A percentile compares a stretch with the other conserved stretches of the same genome.
Evolutionary conservation across 345 rosid genomes (phyloP).

Genomic region (Diplotaxis tenuifolia): DNA sequence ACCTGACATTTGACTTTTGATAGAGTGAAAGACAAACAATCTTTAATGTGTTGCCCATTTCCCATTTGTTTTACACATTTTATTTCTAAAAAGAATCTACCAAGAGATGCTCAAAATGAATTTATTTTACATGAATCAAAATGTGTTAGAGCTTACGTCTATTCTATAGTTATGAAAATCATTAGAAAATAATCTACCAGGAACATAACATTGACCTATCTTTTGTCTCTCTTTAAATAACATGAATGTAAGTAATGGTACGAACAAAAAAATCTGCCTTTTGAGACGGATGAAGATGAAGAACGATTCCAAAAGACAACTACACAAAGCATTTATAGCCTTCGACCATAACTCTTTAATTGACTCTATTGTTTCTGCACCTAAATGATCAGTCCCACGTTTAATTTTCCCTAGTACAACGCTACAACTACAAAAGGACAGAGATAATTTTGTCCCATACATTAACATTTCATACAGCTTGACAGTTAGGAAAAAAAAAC

Average conservation of each 20-base stretch:
- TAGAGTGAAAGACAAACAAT: background rate
- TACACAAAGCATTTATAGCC: conserved; percentile 25
- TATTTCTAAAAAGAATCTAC: background rate
- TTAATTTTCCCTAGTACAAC: conserved; percentile 3
- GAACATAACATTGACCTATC: conserved; percentile 10
- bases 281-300: background rate
- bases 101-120: background rate
- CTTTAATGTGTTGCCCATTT: background rate
- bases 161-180: background rate
- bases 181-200: background rate
- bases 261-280: background rate
- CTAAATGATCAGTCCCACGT: conserved; percentile 27
- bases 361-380: conserved; percentile 30
- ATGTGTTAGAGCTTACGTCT: background rate
- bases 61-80: background rate
- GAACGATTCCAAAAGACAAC: conserved; percentile 10
- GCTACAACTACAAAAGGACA: conserved; percentile 12
- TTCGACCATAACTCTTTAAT: conserved; percentile 32
- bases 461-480: conserved; percentile 1
- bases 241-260: background rate
- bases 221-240: background rate
- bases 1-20: conserved; percentile 9
- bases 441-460: conserved; percentile 20
- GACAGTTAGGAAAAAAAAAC: background rate
- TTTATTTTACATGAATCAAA: background rate